These are phyloP conservation scores for Dactylellina leptospora DNA, from an alignment of 2,329 filamentous ascomycete genomes.

Conservation along the genomic window DNA sequence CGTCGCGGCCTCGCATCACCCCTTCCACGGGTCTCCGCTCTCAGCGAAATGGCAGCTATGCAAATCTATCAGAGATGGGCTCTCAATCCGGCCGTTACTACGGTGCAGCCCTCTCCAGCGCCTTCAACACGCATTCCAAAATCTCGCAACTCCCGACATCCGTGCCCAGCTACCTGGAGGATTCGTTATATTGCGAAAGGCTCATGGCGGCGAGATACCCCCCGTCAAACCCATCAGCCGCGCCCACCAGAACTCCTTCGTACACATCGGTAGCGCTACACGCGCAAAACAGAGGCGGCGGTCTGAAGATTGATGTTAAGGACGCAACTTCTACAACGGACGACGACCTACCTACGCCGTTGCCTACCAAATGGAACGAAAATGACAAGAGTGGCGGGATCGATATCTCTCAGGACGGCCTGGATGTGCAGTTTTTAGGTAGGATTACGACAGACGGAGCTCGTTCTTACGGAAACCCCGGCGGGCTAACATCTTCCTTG, in stretches of 20 bases:
- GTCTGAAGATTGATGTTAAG: conserved; percentile 83
- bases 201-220: conserved; percentile 48
- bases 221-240: conserved; percentile 26
- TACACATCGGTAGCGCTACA: conserved; percentile 63
- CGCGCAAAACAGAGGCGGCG: conserved; percentile 72
- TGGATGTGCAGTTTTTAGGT: conserved; percentile 71
- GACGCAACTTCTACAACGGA: conserved; percentile 74
- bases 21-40: conserved; percentile 33
- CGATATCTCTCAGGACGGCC: conserved; percentile 77
- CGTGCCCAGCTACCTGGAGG: conserved; percentile 57
- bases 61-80: conserved; percentile 45
- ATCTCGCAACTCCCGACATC: conserved; percentile 49
- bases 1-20: conserved; percentile 42
- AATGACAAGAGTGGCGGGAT: conserved; percentile 77
- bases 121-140: conserved; percentile 48
- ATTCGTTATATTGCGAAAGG: conserved; percentile 56
- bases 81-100: conserved; percentile 49
- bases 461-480: not conserved
- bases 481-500: conserved; percentile 55
- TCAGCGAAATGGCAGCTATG: conserved; percentile 43
- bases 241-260: conserved; percentile 25
- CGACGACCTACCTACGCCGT: conserved; percentile 71
- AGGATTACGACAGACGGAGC: conserved; percentile 4
- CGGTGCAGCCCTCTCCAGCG: conserved; percentile 28
- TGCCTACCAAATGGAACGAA: conserved; percentile 85